Evolutionary conservation across 169 alveolate species (phyloP).

Genomic region (Plasmodium chabaudi): DNA sequence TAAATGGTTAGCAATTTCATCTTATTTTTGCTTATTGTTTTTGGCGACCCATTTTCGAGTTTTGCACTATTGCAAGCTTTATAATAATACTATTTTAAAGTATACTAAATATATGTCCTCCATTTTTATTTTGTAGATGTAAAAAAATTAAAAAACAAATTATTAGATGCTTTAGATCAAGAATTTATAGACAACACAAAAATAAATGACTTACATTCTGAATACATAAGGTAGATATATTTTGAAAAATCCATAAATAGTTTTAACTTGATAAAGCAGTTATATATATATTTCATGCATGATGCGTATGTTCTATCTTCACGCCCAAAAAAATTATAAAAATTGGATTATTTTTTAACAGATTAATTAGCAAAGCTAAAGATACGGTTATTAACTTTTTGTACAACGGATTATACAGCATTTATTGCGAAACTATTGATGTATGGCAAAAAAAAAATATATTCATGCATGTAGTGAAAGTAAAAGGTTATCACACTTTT

Average conservation of each 20-base stretch:
- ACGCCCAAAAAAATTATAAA: no score
- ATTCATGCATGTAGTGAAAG: no score
- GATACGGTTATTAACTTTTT: constrained; percentile 24
- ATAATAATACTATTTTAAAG: no score
- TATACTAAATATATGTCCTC: neutral
- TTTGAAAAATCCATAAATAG: no score
- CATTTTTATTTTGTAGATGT: constrained; percentile 19
- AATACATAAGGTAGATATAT: constrained; percentile 20
- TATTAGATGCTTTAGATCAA: constrained; percentile 17
- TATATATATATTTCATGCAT: no score
- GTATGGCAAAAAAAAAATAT: constrained; percentile 18
- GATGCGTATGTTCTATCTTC: no score
- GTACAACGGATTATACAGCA: constrained; percentile 29
- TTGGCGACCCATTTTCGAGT: no score
- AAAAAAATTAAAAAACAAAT: constrained; percentile 19
- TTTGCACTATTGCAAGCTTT: no score
- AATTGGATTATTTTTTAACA: neutral
- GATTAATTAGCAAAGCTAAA: constrained; percentile 27
- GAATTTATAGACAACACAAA: constrained; percentile 33
- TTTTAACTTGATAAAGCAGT: no score
- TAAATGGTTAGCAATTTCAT: constrained; percentile 4
- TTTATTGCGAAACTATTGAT: constrained; percentile 30
- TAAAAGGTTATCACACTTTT: neutral
- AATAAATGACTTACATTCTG: constrained; percentile 15
- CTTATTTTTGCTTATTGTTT: no score